These are phyloP conservation scores for Cytospora mali DNA, from an alignment of 2,329 filamentous ascomycete genomes.

Conservation along the genomic window DNA sequence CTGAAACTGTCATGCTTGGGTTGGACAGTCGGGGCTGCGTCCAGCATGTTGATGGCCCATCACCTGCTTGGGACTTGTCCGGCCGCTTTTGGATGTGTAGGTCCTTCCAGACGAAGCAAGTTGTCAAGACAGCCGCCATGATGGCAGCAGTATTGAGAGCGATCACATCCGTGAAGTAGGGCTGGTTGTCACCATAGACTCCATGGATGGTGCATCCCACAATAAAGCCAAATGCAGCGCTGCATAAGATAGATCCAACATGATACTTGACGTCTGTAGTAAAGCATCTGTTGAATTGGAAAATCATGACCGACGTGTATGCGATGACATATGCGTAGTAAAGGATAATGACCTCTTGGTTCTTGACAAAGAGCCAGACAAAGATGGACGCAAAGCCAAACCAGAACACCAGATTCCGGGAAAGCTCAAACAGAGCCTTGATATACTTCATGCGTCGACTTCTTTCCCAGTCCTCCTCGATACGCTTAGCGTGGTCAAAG, in stretches of 20 bases:
- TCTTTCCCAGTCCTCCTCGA: constrained; percentile 32
- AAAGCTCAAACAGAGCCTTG: constrained; percentile 36
- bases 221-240: constrained; percentile 37
- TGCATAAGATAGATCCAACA: constrained; percentile 39
- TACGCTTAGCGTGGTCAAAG: constrained; percentile 33
- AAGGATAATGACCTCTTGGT: constrained; percentile 36
- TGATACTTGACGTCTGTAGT: constrained; percentile 40
- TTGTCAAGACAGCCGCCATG: constrained; percentile 38
- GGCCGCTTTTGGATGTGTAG: constrained; percentile 27
- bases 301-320: constrained; percentile 42
- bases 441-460: constrained; percentile 31
- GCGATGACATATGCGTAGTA: constrained; percentile 41
- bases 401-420: constrained; percentile 36
- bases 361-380: constrained; percentile 41
- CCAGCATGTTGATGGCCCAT: constrained; percentile 12
- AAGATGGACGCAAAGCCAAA: constrained; percentile 39
- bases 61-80: neutral
- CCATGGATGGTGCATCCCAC: constrained; percentile 39
- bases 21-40: constrained; percentile 24
- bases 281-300: constrained; percentile 46
- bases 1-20: constrained; percentile 26
- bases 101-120: constrained; percentile 37
- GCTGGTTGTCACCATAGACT: constrained; percentile 33
- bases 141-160: constrained; percentile 38
- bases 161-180: constrained; percentile 39